Percentiles rank a stretch among this genome's conserved stretches.
These are phyloP conservation scores for Aschersonia sp. DNA, from an alignment of 2,329 filamentous ascomycete species.

Conservation along the genomic window DNA sequence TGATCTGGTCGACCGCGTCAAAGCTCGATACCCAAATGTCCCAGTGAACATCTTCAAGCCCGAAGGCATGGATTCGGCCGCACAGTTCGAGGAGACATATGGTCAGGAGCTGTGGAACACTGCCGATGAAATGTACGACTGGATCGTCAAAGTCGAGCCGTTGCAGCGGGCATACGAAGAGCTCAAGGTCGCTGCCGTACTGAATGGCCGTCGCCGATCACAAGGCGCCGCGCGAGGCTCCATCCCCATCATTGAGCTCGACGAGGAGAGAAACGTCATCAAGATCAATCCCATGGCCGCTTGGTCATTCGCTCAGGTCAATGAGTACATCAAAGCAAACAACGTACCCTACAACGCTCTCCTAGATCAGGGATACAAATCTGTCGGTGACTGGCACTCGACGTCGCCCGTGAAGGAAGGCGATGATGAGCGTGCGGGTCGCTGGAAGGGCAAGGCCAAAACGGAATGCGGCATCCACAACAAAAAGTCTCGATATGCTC, in stretches of 20 bases:
- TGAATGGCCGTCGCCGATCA: slow-evolving; percentile 81
- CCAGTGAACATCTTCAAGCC: slow-evolving; percentile 86
- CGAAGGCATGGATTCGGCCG: slow-evolving; percentile 53
- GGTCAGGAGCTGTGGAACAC: slow-evolving; percentile 74
- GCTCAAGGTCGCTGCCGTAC: slow-evolving; percentile 73
- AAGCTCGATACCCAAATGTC: slow-evolving; percentile 60
- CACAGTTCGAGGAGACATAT: slow-evolving; percentile 70
- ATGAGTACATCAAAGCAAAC: slow-evolving; percentile 73
- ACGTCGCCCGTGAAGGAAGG: slow-evolving; percentile 79
- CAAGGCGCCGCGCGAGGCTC: slow-evolving; percentile 87
- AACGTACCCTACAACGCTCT: slow-evolving; percentile 88
- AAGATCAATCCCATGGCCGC: slow-evolving; percentile 96
- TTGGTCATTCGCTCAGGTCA: slow-evolving; percentile 85
- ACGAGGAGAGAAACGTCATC: slow-evolving; percentile 74
- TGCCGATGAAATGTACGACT: slow-evolving; percentile 86
- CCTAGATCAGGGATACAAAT: slow-evolving; percentile 92
- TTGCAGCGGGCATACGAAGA: slow-evolving; percentile 82
- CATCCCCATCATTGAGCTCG: slow-evolving; percentile 82
- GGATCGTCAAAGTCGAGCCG: slow-evolving; percentile 93
- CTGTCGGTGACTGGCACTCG: slow-evolving; percentile 94
- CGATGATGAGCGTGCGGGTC: slow-evolving; percentile 89
- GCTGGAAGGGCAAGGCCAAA: slow-evolving; percentile 94
- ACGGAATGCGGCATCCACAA: slow-evolving; percentile 99
- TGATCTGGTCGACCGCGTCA: slow-evolving; percentile 58
- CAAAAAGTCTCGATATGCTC: slow-evolving; percentile 83